Base-by-base conservation (phyloP, 371 early-diverging fungal species). In the Mortierella sp. region DNA sequence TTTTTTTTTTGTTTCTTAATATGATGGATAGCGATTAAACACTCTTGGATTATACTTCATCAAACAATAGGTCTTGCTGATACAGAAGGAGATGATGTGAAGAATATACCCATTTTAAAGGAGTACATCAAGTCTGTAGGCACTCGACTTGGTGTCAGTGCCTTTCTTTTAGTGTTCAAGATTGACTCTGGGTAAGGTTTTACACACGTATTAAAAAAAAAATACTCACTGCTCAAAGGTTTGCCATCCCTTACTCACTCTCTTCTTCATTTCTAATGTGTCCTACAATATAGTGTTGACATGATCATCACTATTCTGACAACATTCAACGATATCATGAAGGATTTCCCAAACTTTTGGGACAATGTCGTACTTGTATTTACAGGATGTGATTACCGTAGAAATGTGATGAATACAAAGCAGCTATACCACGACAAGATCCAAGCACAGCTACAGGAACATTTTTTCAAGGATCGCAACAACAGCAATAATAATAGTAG, bases 361-460 rank as follows among this genome's bases (percentile, higher is more conserved):
- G 71, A 87, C 29, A 83, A 88, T 66, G 86, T 86, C 13, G 63
- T 88, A 6, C 64, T 88, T 2, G 88, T 88, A 0, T 88, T 88
- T 66, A 88, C 88, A 7, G 73, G 85, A 49, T 85, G 85, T 10
- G 88, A 88, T 54, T 86, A 84, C 75, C 66, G 75, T 17, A 66
- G 80, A 31, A 66, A 80, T 22, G 75, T 80, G 19, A 74, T 74
- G 70, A 61, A 68, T 19, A 80, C 80, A 2, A 80, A 80, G 29
- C 74, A 80, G 54, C 37, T 80, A 7, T 80, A 74, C 59, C 75
- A 74, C 19, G 71, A 55, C 13, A 75, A 70, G 68, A 56, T 80
- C 9, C 75, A 74, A 49, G 40, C 47, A 15, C 75, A 74, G 26
- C n/a, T 80, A 8, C 49, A 74, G 57, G 55, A 80, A 35, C 68